Conservation (phyloP, 1,139 yeast genomes). For the Blastobotrys indianensis region DNA sequence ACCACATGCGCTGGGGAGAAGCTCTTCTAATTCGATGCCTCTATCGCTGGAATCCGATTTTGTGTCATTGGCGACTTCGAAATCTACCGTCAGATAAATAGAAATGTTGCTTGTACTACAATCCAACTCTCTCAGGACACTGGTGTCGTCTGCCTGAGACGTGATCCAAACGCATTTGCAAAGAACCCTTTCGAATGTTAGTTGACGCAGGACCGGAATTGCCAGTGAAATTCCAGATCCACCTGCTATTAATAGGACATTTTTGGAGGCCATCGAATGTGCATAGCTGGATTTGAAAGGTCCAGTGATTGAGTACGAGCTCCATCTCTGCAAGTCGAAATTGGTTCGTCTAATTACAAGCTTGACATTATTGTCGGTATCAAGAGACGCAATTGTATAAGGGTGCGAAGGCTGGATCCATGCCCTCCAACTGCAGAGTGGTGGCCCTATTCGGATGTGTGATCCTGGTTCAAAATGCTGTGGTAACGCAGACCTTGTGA, state of each 20-base stretch:
- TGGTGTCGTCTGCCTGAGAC: background rate
- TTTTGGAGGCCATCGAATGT: slow-evolving; percentile 40
- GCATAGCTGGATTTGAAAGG: slow-evolving; percentile 29
- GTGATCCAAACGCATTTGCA: slow-evolving; percentile 49
- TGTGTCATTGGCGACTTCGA: too few relatives aligned
- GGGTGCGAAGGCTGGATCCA: slow-evolving; percentile 67
- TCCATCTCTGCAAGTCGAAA: slow-evolving; percentile 14
- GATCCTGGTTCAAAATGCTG: slow-evolving; percentile 39
- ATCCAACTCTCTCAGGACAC: slow-evolving; percentile 9
- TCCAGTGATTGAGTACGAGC: slow-evolving; percentile 29
- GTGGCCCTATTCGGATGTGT: slow-evolving; percentile 41
- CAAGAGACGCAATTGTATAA: slow-evolving; percentile 67
- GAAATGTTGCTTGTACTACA: slow-evolving; percentile 5
- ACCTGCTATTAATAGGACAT: slow-evolving; percentile 63
- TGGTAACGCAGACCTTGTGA: slow-evolving; percentile 33
- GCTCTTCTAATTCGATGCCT: slow-evolving; percentile 26
- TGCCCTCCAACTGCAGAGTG: slow-evolving; percentile 33
- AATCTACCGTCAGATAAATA: too few relatives aligned
- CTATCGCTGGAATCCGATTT: slow-evolving; percentile 15
- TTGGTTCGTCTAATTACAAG: slow-evolving; percentile 34
- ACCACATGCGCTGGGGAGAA: slow-evolving; percentile 16
- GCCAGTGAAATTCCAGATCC: slow-evolving; percentile 85
- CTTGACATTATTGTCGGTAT: slow-evolving; percentile 42
- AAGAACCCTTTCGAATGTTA: slow-evolving; percentile 16
- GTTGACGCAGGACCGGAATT: slow-evolving; percentile 41